Conservation (phyloP, 73 alveolate genomes). For the Paraurostyla sp. region DNA sequence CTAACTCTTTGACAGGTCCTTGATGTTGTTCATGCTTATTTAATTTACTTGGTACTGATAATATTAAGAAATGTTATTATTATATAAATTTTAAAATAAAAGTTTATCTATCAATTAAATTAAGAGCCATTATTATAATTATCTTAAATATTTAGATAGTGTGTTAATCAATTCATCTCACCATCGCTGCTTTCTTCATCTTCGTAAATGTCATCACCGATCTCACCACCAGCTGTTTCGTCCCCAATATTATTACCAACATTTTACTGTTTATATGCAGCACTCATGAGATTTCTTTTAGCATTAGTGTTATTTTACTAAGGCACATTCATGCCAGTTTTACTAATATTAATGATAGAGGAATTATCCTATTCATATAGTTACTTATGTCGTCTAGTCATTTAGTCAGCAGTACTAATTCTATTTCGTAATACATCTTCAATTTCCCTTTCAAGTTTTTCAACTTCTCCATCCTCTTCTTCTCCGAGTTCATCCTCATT, state of each 20-base stretch:
- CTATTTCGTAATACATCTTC: slow-evolving; percentile 37
- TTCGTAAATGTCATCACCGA: slow-evolving; percentile 43
- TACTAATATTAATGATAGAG: slow-evolving; percentile 21
- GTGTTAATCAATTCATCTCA: background rate
- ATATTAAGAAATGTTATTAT: background rate
- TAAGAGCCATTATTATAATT: no score
- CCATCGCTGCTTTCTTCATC: slow-evolving; percentile 56
- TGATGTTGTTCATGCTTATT: background rate
- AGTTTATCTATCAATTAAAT: no score
- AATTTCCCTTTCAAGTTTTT: slow-evolving; percentile 53
- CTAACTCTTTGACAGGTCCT: no score
- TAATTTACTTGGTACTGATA: background rate
- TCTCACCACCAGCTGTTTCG: slow-evolving; percentile 10
- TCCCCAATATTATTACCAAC: background rate
- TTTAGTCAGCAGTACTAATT: slow-evolving; percentile 32
- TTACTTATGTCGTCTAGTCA: background rate
- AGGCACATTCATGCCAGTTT: background rate
- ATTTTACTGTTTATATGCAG: background rate
- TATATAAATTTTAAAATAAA: background rate
- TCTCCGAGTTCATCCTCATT: slow-evolving; percentile 24
- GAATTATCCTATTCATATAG: background rate
- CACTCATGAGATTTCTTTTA: slow-evolving; percentile 37
- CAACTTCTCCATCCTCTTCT: slow-evolving; percentile 46
- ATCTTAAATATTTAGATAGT: no score
- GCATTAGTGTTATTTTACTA: background rate